Percentiles rank a stretch among this genome's conserved stretches.
Evolutionary conservation across 2,329 filamentous ascomycete genomes (phyloP).

Genomic region (Claviceps maximensis): DNA sequence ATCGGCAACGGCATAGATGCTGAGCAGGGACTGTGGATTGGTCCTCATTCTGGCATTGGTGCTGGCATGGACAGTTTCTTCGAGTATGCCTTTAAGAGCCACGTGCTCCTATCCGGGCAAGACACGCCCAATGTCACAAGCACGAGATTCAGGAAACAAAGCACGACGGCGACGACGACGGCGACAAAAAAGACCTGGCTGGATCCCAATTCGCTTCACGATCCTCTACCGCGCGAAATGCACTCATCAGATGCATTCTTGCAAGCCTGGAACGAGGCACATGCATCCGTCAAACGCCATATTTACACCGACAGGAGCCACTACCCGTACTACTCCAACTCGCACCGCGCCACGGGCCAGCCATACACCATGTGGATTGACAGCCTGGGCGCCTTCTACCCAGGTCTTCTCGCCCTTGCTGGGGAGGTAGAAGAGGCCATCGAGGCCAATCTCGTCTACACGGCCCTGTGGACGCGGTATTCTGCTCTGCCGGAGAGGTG

Average conservation of each 20-base stretch:
- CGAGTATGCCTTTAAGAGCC: constrained; percentile 91
- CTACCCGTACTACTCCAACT: constrained; percentile 87
- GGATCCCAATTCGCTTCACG: constrained; percentile 50
- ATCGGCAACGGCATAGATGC: constrained; percentile 88
- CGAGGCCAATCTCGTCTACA: constrained; percentile 78
- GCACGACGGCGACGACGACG: constrained; percentile 18
- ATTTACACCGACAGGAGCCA: constrained; percentile 66
- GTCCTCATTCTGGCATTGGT: constrained; percentile 81
- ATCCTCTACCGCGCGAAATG: constrained; percentile 47
- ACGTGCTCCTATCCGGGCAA: constrained; percentile 76
- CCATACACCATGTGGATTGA: constrained; percentile 90
- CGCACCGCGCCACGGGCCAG: constrained; percentile 76
- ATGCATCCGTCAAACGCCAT: constrained; percentile 78
- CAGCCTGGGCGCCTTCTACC: constrained; percentile 89
- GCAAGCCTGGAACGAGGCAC: constrained; percentile 70
- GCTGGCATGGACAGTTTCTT: constrained; percentile 98
- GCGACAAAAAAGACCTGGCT: constrained; percentile 35
- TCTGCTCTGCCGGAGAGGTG: constrained; percentile 89
- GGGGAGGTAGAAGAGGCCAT: constrained; percentile 87
- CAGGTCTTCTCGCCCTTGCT: constrained; percentile 71
- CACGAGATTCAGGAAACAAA: background rate
- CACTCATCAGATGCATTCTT: constrained; percentile 69
- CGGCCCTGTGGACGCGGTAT: constrained; percentile 88
- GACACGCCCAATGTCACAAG: constrained; percentile 36
- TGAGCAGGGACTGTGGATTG: constrained; percentile 80